Evolutionary conservation across 371 early-diverging fungal genomes (phyloP), one percentile per base, ranked within the genome.

Genomic region (Haplosporangium sp.): DNA sequence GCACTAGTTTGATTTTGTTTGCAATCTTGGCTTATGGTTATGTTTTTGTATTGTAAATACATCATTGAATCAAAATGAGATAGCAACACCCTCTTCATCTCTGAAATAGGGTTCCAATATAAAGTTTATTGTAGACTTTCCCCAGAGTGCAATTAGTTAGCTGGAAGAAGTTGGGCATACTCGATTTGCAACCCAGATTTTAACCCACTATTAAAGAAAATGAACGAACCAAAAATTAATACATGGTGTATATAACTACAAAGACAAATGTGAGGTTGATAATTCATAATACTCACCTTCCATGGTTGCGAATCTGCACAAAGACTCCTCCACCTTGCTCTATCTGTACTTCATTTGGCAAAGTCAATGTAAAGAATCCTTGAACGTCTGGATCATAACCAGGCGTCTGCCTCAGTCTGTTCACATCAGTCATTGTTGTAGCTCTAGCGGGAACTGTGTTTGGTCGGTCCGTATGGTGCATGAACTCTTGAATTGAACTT

Each of bases 151-250:
- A 6, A 44, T 13, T 44, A 44, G 44, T 44, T 13, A 2, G 6
- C 44, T 20, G 19, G 65, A 35, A 71, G 44, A n/a, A 71, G 65
- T 35, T 71, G 48, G 42, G 59, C 71, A 11, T 53, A 59, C 47
- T 65, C 71, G 55, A 71, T 71, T 57, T 84, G 83, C 34, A 81
- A 69, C 11, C 67, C 67, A 40, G 70, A 65, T 65, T 74, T 71
- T 57, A 50, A 35, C 59, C 52, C 42, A 53, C 63, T 75, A 48
- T 40, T 27, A 50, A 61, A 38, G 19, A 55, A n/a, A 34, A 60
- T 38, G 39, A 38, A 60, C 13, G 38, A n/a, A 60, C 3, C 17
- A 35, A 20, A 57, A 38, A 57, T 57, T 57, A 57, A 10, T 27
- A 27, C 27, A 27, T 27, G 27, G 27, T 27, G 27, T 27, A 27